These are phyloP conservation scores for Striga hermonthica DNA, from an alignment of 305 asterid species.

Conservation along the genomic window DNA sequence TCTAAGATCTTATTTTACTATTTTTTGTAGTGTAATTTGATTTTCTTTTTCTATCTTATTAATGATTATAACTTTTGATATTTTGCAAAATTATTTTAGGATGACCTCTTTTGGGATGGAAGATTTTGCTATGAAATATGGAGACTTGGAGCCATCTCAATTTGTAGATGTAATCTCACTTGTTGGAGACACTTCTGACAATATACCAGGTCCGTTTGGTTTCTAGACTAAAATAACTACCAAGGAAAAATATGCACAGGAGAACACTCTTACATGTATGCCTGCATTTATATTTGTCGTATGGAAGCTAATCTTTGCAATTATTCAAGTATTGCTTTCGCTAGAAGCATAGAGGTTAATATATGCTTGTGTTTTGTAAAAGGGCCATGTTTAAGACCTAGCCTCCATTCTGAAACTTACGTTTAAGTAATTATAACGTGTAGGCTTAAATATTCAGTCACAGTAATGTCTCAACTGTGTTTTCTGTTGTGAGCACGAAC, in stretches of 20 bases:
- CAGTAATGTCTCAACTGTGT: neutral
- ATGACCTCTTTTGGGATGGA: constrained; percentile 90
- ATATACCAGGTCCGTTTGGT: constrained; percentile 74
- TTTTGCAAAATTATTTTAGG: constrained; percentile 37
- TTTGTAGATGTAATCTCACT: constrained; percentile 91
- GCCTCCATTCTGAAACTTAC: constrained; percentile 4
- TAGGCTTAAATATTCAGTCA: constrained; percentile 1
- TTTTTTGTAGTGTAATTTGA: constrained; percentile 24
- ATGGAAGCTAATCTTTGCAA: neutral
- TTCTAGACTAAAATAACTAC: constrained; percentile 17
- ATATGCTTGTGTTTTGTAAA: constrained; percentile 10
- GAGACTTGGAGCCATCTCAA: constrained; percentile 75
- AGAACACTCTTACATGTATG: constrained; percentile 12
- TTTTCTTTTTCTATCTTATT: constrained; percentile 9
- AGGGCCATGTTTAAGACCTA: constrained; percentile 17
- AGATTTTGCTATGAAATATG: constrained; percentile 80
- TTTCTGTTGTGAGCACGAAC: constrained; percentile 12
- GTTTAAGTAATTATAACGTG: constrained; percentile 4
- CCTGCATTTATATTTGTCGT: constrained; percentile 12
- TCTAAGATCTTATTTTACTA: constrained; percentile 7
- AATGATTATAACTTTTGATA: constrained; percentile 30
- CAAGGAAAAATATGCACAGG: constrained; percentile 4
- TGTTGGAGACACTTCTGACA: constrained; percentile 84
- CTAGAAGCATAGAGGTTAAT: constrained; percentile 15
- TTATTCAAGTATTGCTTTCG: constrained; percentile 19